Evolutionary conservation across 495 filamentous ascomycete species (phyloP), one percentile per base, ranked within the genome.

Genomic region (Aspergillus indologenus): DNA sequence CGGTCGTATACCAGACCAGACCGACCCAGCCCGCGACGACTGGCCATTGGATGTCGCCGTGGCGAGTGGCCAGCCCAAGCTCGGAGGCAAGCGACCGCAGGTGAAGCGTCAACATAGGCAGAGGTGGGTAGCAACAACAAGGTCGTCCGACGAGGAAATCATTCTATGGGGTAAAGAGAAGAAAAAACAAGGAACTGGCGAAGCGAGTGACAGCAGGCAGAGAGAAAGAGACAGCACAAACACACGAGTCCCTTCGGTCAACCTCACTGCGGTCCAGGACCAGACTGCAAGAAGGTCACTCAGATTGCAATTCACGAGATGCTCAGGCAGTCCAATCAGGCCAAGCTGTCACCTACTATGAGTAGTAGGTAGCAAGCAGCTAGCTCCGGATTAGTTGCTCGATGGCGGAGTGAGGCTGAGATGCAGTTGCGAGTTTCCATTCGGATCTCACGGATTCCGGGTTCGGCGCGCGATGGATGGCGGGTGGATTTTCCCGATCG

Each of bases 1-100:
- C 80, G 31, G 71, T 65, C 44, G 76, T 55, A 61, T 83, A 88
- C 86, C 86, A 89, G 66, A 81, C 70, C 61, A 88, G 66, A 61
- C 78, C 82, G 53, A 75, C 68, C 74, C 78, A 79, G 49, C 80
- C 80, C 58, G 72, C 63, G 49, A 61, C 69, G 52, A 72, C 63
- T 56, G 65, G 63, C 64, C 66, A 65, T 46, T 68, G 65, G 55
- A 72, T 59, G 23, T 65, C 65, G 71, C 72, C 75, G 72, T 77
- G 62, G 55, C 59, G 59, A 60, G 62, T 63, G 68, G 67, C 61
- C 63, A 63, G 64, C 61, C 59, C 62, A 51, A 60, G 44, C 58
- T 65, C 60, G 55, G 68, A 54, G 63, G 63, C 59, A 48, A 62
- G 61, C 50, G 65, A 65, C 53, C 44, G 54, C 60, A 56, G 59